phyloP scores from a whole-genome alignment of 176 grass and related monocot species.

The Bromus sterilis region DNA sequence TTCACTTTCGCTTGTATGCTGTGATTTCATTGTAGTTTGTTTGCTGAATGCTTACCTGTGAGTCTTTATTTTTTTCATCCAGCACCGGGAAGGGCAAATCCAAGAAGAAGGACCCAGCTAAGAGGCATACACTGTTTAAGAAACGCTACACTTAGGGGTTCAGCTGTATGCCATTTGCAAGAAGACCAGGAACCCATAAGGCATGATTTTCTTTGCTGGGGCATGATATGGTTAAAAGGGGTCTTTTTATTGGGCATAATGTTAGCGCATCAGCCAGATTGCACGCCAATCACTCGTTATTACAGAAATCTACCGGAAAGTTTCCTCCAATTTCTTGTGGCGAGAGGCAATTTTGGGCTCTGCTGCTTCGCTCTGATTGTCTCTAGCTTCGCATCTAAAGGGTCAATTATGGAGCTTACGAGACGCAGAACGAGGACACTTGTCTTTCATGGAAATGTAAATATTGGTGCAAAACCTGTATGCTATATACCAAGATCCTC shows the following conservation, averaged over 20 bases:
- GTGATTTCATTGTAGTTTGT: background rate
- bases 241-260: background rate
- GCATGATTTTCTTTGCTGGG: background rate
- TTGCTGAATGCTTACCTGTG: background rate
- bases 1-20: background rate
- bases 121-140: constrained; percentile 85
- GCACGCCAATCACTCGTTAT: background rate
- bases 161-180: background rate
- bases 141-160: constrained; percentile 42
- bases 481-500: background rate
- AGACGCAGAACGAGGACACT: background rate
- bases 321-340: background rate
- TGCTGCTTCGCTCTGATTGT: background rate
- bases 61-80: constrained; percentile 3
- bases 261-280: background rate
- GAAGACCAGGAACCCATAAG: background rate
- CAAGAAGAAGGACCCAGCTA: constrained; percentile 80
- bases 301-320: background rate
- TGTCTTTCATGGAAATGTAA: background rate
- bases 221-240: background rate
- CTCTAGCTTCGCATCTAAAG: background rate
- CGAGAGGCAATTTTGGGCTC: background rate
- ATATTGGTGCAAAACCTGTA: background rate
- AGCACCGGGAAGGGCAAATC: constrained; percentile 73
- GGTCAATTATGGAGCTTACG: background rate